Percentiles rank a stretch among this genome's conserved stretches.
Evolutionary conservation across 2,329 filamentous ascomycete species (phyloP).

Genomic region (Fusarium heterosporum): DNA sequence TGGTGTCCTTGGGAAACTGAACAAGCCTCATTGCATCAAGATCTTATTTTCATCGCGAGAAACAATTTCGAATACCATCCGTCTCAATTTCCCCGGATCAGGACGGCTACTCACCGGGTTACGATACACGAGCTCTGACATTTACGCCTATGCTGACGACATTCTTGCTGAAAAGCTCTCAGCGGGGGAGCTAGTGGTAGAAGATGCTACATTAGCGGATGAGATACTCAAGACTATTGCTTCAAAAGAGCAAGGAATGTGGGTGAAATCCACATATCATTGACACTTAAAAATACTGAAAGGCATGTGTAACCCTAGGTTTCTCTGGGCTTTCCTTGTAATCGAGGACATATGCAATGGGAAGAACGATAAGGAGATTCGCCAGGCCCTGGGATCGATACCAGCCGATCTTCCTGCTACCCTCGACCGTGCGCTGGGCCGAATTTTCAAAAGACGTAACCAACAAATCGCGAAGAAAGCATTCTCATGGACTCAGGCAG

Average conservation of each 20-base stretch:
- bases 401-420: constrained; percentile 17
- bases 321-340: constrained; percentile 24
- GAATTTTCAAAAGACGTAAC: constrained; percentile 1
- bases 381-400: constrained; percentile 1
- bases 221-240: not conserved
- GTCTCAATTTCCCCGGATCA: not conserved
- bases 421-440: constrained; percentile 16
- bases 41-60: not conserved
- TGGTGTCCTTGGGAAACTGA: rapidly evolving
- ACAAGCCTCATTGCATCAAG: not conserved
- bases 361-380: constrained; percentile 20
- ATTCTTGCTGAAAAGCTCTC: not conserved
- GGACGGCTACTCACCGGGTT: not conserved
- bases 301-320: constrained; percentile 25
- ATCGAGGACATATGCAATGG: constrained; percentile 32
- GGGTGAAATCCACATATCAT: not conserved
- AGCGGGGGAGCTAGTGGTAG: rapidly evolving
- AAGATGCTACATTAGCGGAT: rapidly evolving
- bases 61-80: not conserved
- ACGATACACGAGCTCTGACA: not conserved
- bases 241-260: constrained; percentile 6
- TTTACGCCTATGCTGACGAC: not conserved
- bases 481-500: constrained; percentile 7
- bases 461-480: not conserved
- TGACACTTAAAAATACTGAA: no score